Conservation (phyloP, 2,329 filamentous ascomycete genomes). For the Colletotrichum liriopes region DNA sequence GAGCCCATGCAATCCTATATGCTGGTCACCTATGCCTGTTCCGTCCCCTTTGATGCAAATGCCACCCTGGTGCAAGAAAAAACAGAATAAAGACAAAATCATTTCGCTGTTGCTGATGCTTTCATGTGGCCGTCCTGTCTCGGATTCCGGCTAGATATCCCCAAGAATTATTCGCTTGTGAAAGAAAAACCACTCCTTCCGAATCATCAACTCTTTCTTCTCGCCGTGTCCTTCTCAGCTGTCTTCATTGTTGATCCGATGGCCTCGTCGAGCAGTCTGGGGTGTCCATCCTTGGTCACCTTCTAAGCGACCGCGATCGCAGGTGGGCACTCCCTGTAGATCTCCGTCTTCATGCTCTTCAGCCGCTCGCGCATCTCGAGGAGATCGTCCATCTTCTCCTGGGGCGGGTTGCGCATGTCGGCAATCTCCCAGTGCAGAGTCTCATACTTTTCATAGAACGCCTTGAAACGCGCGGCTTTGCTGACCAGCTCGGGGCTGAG, state of each 20-base stretch:
- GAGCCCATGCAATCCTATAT: slow-evolving; percentile 41
- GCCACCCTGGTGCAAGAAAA: slow-evolving; percentile 17
- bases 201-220: slow-evolving; percentile 20
- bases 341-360: slow-evolving; percentile 71
- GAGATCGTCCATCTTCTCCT: slow-evolving; percentile 66
- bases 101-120: slow-evolving; percentile 43
- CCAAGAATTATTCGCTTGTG: slow-evolving; percentile 35
- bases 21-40: slow-evolving; percentile 31
- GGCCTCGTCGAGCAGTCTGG: slow-evolving; percentile 1
- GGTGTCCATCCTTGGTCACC: slow-evolving; percentile 1
- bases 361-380: slow-evolving; percentile 70
- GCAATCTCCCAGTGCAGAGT: slow-evolving; percentile 70
- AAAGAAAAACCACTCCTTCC: slow-evolving; percentile 22
- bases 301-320: slow-evolving; percentile 44
- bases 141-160: slow-evolving; percentile 35
- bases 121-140: slow-evolving; percentile 39
- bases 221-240: slow-evolving; percentile 12
- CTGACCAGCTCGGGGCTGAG: slow-evolving; percentile 65
- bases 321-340: slow-evolving; percentile 64
- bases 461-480: slow-evolving; percentile 70
- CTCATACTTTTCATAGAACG: slow-evolving; percentile 71
- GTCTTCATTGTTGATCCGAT: slow-evolving; percentile 21
- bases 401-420: slow-evolving; percentile 64
- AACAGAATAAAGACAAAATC: slow-evolving; percentile 18
- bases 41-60: slow-evolving; percentile 37